These are phyloP conservation scores for Colletotrichum destructivum DNA, from an alignment of 2,329 filamentous ascomycete genomes.

Conservation along the genomic window DNA sequence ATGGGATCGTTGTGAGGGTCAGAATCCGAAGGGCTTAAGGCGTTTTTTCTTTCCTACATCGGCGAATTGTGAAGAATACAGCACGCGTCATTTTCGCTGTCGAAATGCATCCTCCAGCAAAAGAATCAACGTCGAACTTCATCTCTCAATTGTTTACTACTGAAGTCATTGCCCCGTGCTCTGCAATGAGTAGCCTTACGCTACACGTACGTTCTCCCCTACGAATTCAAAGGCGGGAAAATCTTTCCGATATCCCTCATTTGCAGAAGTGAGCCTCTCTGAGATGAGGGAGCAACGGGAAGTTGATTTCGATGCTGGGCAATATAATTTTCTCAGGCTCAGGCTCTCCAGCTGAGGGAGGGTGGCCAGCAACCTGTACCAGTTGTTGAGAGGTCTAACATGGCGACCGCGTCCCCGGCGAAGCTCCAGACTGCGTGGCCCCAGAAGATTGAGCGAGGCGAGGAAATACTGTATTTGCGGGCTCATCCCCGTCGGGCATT, in stretches of 20 bases:
- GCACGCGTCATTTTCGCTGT: no score
- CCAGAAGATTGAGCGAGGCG: neutral
- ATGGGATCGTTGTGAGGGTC: constrained; percentile 63
- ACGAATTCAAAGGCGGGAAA: no score
- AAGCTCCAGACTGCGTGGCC: neutral
- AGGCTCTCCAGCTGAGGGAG: neutral
- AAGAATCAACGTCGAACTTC: no score
- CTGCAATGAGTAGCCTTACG: no score
- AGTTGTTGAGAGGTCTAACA: neutral
- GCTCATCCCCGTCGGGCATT: neutral
- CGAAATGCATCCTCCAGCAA: no score
- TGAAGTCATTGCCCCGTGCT: no score
- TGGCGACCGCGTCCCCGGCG: neutral
- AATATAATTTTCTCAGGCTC: neutral
- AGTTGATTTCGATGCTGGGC: rapidly evolving
- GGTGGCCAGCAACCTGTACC: neutral
- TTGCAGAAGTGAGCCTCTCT: neutral
- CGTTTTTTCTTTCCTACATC: neutral
- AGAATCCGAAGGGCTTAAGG: constrained; percentile 40
- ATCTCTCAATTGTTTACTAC: no score
- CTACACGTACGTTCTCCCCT: no score
- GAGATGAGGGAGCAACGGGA: neutral
- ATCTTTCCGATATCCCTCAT: neutral
- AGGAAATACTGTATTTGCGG: neutral
- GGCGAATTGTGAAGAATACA: no score